Base-by-base conservation (phyloP, 1,284 basidiomycete genomes). In the Ceratorhiza oryzae-sativae region DNA sequence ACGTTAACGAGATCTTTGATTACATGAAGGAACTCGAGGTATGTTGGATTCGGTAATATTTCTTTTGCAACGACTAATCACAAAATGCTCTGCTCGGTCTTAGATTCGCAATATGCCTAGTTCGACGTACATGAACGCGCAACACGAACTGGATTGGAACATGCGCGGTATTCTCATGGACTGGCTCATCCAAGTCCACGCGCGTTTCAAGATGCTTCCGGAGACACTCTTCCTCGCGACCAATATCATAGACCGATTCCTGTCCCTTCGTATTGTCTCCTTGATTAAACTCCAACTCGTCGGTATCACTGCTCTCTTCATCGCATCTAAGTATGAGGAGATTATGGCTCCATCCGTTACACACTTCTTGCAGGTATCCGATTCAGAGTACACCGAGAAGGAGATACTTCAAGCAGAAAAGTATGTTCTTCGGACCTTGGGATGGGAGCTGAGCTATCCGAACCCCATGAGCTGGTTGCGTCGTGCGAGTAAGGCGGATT, bases 211-310 rank as follows among this genome's bases (percentile, higher is more conserved):
- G 72, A 86, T 99, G 20, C 86, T 97, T 8, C 95, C 96, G 10
- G 97, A 99, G 83, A 98, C 97, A 0, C 88, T 99, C 62, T 98
- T 97, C 84, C 88, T 99, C 72, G 91, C 92, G 75, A 85, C 93
- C 78, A 98, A 99, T 85, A 90, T 98, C 78, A 92, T 98, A 78
- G 97, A 99, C 81, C 94, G 97, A 63, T 98, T 99, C 86, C 88
- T 98, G 32, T 95, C 94, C 1, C 84, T 88, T 0, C 92, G 95
- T 8, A 90, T 93, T 59, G 93, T 98, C 58, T 96, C 95, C 4
- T 86, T 98, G 23, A 89, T 91, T 77, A 98, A 98, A 80, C 87
- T 98, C 51, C 97, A 98, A 81, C 89, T 98, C n/a, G 95, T 98
- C 67, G 97, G 97, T 72, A 86, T 98, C 74, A 95, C 95, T 4